Conservation (phyloP, 169 alveolate species). For the Eimeria maxima region DNA sequence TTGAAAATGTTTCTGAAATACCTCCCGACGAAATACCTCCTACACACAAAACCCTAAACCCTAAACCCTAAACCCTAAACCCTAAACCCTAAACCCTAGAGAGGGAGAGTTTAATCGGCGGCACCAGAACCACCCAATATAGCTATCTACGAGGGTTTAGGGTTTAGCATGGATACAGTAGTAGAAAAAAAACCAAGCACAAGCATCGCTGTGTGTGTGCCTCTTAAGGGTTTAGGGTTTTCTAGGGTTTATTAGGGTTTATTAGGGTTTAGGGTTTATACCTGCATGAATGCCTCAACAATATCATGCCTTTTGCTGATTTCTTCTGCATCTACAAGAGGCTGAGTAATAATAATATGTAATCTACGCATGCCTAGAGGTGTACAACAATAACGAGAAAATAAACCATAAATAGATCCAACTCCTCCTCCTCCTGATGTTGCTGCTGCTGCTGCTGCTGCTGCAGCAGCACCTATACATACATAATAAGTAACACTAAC, state of each 20-base stretch:
- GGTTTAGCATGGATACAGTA: too few relatives aligned
- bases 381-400: constrained; percentile 92
- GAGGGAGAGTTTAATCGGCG: not conserved
- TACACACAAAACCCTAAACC: constrained; percentile 27
- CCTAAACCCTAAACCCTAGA: not conserved
- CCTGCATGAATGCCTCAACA: constrained; percentile 94
- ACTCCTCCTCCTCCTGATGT: too few relatives aligned
- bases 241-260: too few relatives aligned
- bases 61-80: constrained; percentile 16
- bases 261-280: too few relatives aligned
- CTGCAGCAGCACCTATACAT: constrained; percentile 35
- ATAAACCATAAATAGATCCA: not conserved
- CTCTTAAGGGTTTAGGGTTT: too few relatives aligned
- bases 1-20: constrained; percentile 88
- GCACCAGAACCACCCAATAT: constrained; percentile 17
- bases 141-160: too few relatives aligned
- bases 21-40: constrained; percentile 86
- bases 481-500: too few relatives aligned
- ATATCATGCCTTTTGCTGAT: constrained; percentile 95
- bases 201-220: too few relatives aligned
- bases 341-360: constrained; percentile 97
- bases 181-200: too few relatives aligned
- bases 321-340: constrained; percentile 94
- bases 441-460: constrained; percentile 71
- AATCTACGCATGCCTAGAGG: constrained; percentile 95